Evolutionary conservation across 1,284 basidiomycete genomes (phyloP).

Genomic region (Leccinum subspadiceum): DNA sequence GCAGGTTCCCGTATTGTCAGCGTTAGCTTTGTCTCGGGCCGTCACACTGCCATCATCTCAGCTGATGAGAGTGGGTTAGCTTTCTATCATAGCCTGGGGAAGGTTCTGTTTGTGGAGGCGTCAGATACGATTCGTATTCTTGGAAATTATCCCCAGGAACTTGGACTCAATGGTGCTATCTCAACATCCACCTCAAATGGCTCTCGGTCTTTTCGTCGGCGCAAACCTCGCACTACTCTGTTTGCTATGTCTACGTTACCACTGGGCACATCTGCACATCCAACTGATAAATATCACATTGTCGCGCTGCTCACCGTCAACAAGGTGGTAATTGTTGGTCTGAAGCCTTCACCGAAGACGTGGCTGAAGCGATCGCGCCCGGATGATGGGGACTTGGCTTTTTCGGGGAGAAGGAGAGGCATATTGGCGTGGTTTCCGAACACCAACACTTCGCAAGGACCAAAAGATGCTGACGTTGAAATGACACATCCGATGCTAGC

Average conservation of each 20-base stretch:
- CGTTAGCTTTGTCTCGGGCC: slow-evolving; percentile 88
- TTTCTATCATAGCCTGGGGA: slow-evolving; percentile 95
- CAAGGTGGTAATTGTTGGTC: slow-evolving; percentile 90
- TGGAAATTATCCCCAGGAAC: slow-evolving; percentile 80
- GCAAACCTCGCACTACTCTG: slow-evolving; percentile 59
- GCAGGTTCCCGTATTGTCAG: slow-evolving; percentile 82
- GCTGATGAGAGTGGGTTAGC: slow-evolving; percentile 91
- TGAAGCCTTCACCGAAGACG: slow-evolving; percentile 90
- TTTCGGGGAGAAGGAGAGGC: slow-evolving; percentile 50
- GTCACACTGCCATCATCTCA: slow-evolving; percentile 92
- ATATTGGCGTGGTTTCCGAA: slow-evolving; percentile 80
- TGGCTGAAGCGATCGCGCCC: slow-evolving; percentile 83
- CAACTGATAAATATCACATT: slow-evolving; percentile 82
- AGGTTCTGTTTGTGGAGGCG: slow-evolving; percentile 93
- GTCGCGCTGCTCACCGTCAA: slow-evolving; percentile 86
- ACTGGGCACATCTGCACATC: slow-evolving; percentile 72
- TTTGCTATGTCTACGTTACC: slow-evolving; percentile 84
- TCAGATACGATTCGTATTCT: slow-evolving; percentile 93
- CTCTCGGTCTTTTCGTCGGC: slow-evolving; percentile 33
- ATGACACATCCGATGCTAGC: slow-evolving; percentile 63
- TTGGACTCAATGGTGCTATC: slow-evolving; percentile 5
- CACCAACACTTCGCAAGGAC: slow-evolving; percentile 29
- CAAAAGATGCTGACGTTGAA: slow-evolving; percentile 27
- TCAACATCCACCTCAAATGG: slow-evolving; percentile 16
- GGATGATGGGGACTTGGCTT: slow-evolving; percentile 45